Evolutionary conservation across 768 basidiomycete species (phyloP).

Genomic region (Gelatoporia subvermispora): DNA sequence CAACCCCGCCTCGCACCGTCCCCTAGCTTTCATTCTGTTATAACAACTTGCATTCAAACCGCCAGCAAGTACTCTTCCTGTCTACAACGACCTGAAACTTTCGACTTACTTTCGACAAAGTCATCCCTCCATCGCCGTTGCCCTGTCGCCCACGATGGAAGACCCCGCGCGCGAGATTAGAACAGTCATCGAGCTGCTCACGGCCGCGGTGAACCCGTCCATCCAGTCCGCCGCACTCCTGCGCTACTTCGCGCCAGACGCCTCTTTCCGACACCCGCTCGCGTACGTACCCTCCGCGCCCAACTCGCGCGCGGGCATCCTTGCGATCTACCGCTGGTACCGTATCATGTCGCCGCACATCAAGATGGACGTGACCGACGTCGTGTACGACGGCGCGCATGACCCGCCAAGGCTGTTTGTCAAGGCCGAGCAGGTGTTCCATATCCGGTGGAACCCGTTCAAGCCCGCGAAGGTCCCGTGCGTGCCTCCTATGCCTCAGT

Average conservation of each 20-base stretch:
- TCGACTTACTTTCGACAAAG: no score
- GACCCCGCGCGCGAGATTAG: constrained; percentile 48
- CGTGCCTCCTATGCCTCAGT: constrained; percentile 9
- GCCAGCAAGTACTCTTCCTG: no score
- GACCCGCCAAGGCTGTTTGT: constrained; percentile 44
- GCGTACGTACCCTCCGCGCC: constrained; percentile 39
- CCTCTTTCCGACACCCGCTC: constrained; percentile 55
- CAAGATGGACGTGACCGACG: constrained; percentile 35
- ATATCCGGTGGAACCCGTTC: constrained; percentile 43
- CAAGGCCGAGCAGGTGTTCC: constrained; percentile 41
- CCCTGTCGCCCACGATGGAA: constrained; percentile 38
- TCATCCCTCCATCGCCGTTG: no score
- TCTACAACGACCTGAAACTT: no score
- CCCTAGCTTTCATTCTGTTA: no score
- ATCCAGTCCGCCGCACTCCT: constrained; percentile 42
- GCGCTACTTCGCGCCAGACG: constrained; percentile 48
- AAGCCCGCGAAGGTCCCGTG: constrained; percentile 31
- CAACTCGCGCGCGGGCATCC: constrained; percentile 49
- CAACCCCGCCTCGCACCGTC: no score
- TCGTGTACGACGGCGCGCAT: constrained; percentile 43
- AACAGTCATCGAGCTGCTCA: constrained; percentile 39
- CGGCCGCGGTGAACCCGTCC: constrained; percentile 44
- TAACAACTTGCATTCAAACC: no score
- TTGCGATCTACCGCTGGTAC: constrained; percentile 65
- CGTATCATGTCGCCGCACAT: constrained; percentile 55